These are phyloP conservation scores for Amauroascus niger DNA, from an alignment of 2,329 filamentous ascomycete genomes.

Conservation along the genomic window DNA sequence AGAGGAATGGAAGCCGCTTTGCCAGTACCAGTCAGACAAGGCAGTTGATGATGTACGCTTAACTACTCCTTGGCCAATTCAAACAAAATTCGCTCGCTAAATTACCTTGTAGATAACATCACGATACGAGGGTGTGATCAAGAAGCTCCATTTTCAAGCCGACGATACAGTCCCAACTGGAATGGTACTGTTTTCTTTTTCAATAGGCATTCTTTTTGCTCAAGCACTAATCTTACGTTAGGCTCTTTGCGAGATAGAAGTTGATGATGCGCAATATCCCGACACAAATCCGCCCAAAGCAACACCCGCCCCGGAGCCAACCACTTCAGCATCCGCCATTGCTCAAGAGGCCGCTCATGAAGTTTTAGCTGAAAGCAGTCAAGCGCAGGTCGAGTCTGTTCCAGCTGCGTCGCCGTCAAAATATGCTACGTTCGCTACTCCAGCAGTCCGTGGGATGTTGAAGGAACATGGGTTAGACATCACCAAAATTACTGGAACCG, in stretches of 20 bases:
- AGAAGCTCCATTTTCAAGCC: constrained; percentile 89
- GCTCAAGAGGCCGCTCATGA: constrained; percentile 14
- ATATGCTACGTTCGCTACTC: constrained; percentile 70
- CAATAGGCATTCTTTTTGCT: background rate
- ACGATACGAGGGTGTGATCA: constrained; percentile 87
- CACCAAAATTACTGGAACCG: constrained; percentile 67
- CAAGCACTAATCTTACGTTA: constrained; percentile 30
- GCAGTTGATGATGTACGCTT: constrained; percentile 53
- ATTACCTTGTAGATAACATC: constrained; percentile 71
- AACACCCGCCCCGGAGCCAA: constrained; percentile 21
- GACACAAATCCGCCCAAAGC: constrained; percentile 40
- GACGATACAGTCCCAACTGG: constrained; percentile 96
- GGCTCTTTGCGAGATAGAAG: constrained; percentile 90
- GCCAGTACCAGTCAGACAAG: constrained; percentile 98
- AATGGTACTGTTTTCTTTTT: constrained; percentile 41
- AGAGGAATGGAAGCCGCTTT: constrained; percentile 95
- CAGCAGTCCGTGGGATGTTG: constrained; percentile 78
- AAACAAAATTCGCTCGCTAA: background rate
- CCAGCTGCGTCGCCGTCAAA: constrained; percentile 42
- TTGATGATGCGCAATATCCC: constrained; percentile 62
- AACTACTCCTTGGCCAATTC: background rate
- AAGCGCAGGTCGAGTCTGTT: constrained; percentile 15
- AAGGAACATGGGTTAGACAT: constrained; percentile 75
- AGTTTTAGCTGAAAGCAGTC: constrained; percentile 2
- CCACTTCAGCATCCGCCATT: constrained; percentile 14